Conservation (phyloP, 345 rosid species). For the Carallia pectinifolia region DNA sequence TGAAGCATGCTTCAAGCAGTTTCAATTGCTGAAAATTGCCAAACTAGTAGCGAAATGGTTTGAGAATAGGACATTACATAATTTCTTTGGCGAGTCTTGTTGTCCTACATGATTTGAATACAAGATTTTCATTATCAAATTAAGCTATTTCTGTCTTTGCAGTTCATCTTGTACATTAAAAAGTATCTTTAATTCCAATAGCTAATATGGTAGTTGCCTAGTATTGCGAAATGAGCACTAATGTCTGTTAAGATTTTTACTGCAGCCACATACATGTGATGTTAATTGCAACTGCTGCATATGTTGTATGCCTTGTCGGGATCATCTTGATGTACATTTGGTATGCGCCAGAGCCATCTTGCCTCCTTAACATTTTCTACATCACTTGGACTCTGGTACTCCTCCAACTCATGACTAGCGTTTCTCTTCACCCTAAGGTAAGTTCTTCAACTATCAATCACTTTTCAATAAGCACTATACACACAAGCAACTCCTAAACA, state of each 20-base stretch:
- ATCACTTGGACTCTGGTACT: constrained; percentile 91
- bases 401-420: constrained; percentile 89
- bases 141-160: not conserved
- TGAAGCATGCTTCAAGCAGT: no score
- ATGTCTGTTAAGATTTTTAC: constrained; percentile 7
- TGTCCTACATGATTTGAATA: not conserved
- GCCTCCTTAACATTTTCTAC: constrained; percentile 90
- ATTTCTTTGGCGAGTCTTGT: not conserved
- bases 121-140: not conserved
- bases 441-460: constrained; percentile 5
- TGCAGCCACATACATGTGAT: constrained; percentile 78
- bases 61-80: no score
- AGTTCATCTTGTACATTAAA: not conserved
- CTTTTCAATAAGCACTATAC: constrained; percentile 2
- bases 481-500: not conserved
- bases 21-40: no score
- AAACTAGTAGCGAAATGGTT: no score
- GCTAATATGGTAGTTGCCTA: not conserved
- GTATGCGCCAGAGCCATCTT: constrained; percentile 82
- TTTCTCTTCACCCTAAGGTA: constrained; percentile 85
- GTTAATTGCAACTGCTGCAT: constrained; percentile 63
- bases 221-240: not conserved
- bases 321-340: constrained; percentile 90
- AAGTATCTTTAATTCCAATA: not conserved
- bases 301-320: constrained; percentile 72